A percentile compares a stretch with the other conserved stretches of the same genome.
Conservation (phyloP, 202 grass and related monocot genomes). For the Panicum virgatum region DNA sequence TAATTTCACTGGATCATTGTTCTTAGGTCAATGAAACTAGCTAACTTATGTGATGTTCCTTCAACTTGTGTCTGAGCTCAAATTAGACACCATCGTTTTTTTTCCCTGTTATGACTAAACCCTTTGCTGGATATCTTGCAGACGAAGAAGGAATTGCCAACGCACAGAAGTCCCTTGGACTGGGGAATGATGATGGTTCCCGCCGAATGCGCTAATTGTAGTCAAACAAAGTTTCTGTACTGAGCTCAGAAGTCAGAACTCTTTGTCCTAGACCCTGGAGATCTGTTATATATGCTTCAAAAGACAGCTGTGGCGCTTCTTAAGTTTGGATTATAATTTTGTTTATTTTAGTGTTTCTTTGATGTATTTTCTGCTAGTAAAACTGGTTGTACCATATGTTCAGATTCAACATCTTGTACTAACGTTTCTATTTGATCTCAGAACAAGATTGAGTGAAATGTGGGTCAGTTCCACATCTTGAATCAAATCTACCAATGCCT, state of each 20-base stretch:
- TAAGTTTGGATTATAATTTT: conserved; percentile 24
- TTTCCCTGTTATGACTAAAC: neutral
- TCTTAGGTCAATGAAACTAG: conserved; percentile 10
- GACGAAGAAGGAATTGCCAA: conserved; percentile 85
- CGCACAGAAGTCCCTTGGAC: conserved; percentile 83
- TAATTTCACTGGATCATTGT: neutral
- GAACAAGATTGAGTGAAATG: neutral
- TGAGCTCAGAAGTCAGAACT: neutral
- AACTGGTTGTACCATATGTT: neutral
- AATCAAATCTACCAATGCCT: neutral
- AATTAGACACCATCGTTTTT: neutral
- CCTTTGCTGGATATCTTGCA: conserved; percentile 38
- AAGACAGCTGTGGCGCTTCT: neutral
- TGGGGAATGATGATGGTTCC: conserved; percentile 67
- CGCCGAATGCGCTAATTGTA: conserved; percentile 51
- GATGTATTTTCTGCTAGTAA: too few species aligned
- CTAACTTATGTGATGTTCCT: neutral
- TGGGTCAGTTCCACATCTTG: neutral
- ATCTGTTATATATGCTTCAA: neutral
- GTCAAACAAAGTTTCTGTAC: neutral
- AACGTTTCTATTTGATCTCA: neutral
- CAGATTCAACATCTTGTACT: neutral
- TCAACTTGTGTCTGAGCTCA: neutral
- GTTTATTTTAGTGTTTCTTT: conserved; percentile 24
- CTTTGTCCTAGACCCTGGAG: neutral